These are phyloP conservation scores for Fusarium luffae DNA, from an alignment of 2,329 filamentous ascomycete genomes.

Conservation along the genomic window DNA sequence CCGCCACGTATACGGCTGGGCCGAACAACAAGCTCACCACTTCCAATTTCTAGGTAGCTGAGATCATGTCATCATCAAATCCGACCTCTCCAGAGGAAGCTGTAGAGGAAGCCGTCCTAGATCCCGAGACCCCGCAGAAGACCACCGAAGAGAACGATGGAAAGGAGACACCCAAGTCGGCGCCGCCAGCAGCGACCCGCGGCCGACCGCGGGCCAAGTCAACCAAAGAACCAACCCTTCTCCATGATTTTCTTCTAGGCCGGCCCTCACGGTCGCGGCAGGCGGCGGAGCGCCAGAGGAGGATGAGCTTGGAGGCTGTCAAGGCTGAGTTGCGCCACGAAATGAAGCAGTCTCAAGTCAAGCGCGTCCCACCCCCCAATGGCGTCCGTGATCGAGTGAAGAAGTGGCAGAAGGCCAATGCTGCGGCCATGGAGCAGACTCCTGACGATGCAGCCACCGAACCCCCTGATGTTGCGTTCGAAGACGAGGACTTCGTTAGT, in stretches of 20 bases:
- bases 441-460: slow-evolving; percentile 65
- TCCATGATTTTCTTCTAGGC: slow-evolving; percentile 68
- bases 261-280: slow-evolving; percentile 66
- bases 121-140: slow-evolving; percentile 40
- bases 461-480: slow-evolving; percentile 70
- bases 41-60: slow-evolving; percentile 34
- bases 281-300: slow-evolving; percentile 62
- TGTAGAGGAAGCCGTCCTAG: slow-evolving; percentile 38
- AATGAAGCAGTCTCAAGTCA: slow-evolving; percentile 69
- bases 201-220: slow-evolving; percentile 51
- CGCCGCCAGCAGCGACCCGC: slow-evolving; percentile 54
- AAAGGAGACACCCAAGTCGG: slow-evolving; percentile 55
- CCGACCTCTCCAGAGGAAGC: slow-evolving; percentile 43
- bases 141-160: slow-evolving; percentile 29
- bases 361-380: slow-evolving; percentile 69
- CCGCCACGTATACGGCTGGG: neutral
- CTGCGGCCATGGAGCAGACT: slow-evolving; percentile 68
- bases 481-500: slow-evolving; percentile 66
- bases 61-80: slow-evolving; percentile 46
- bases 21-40: slow-evolving; percentile 31
- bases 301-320: slow-evolving; percentile 69
- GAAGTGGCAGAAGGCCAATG: slow-evolving; percentile 85
- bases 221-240: slow-evolving; percentile 59
- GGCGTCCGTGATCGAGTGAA: slow-evolving; percentile 83
- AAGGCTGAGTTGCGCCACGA: slow-evolving; percentile 64